phyloP scores from a whole-genome alignment of 139 green algal genomes.

The Closterium sp. region DNA sequence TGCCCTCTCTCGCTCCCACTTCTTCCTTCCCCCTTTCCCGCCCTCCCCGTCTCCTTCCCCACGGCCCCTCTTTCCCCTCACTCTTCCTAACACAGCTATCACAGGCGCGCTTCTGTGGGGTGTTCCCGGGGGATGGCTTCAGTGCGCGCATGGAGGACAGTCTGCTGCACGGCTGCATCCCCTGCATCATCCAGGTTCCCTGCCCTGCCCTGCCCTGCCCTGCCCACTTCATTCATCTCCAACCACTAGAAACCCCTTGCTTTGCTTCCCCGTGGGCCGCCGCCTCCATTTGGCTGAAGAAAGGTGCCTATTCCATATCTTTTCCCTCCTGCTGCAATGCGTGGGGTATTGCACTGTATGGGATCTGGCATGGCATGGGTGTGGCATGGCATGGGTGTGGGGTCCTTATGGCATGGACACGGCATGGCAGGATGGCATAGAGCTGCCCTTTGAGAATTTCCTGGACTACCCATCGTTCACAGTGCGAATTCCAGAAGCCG shows the following conservation, averaged over 20 bases:
- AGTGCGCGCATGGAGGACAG: slow-evolving; percentile 26
- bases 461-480: not conserved
- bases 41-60: too few species aligned
- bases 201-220: not conserved
- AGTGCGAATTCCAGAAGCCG: not conserved
- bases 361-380: not conserved
- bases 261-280: not conserved
- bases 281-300: not conserved
- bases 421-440: slow-evolving; percentile 6
- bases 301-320: not conserved
- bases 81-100: not conserved
- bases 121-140: slow-evolving; percentile 13
- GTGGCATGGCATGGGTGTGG: not conserved
- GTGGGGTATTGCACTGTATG: not conserved
- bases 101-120: not conserved
- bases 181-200: slow-evolving; percentile 2
- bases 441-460: slow-evolving; percentile 13
- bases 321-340: not conserved
- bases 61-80: too few species aligned
- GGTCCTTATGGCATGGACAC: not conserved
- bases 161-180: slow-evolving; percentile 20
- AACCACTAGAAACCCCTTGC: not conserved
- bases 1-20: too few species aligned
- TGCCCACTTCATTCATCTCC: too few species aligned
- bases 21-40: too few species aligned